phyloP scores from a whole-genome alignment of 2,329 filamentous ascomycete species.

The Gyromitra esculenta region DNA sequence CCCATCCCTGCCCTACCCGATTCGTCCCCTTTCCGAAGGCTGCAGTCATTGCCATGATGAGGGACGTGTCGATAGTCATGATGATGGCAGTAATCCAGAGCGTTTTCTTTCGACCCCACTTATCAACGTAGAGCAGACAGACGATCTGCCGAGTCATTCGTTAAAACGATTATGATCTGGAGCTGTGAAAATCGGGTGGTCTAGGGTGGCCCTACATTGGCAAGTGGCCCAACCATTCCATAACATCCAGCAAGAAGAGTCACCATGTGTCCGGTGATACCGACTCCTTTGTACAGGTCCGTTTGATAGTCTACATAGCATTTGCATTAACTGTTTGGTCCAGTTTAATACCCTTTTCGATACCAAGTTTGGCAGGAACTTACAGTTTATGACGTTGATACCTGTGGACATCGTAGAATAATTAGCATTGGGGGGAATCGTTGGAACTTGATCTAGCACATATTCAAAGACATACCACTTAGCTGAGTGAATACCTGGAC shows the following conservation, averaged over 20 bases:
- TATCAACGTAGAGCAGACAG: slow-evolving; percentile 24
- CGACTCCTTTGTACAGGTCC: slow-evolving; percentile 35
- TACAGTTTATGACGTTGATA: slow-evolving; percentile 42
- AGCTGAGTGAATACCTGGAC: slow-evolving; percentile 41
- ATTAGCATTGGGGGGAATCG: background rate
- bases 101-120: slow-evolving; percentile 16
- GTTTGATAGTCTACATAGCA: slow-evolving; percentile 28
- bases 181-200: background rate
- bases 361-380: background rate
- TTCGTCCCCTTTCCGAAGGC: slow-evolving; percentile 31
- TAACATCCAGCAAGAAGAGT: slow-evolving; percentile 37
- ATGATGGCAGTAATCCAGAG: slow-evolving; percentile 31
- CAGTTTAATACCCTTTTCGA: background rate
- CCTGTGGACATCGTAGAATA: background rate
- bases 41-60: slow-evolving; percentile 38
- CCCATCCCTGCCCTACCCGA: slow-evolving; percentile 26
- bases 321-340: background rate
- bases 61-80: slow-evolving; percentile 32
- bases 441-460: background rate
- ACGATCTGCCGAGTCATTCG: background rate
- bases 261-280: slow-evolving; percentile 33
- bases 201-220: slow-evolving; percentile 15
- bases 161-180: background rate
- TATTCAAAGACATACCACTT: slow-evolving; percentile 19
- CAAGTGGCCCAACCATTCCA: slow-evolving; percentile 35